Conservation (phyloP, 2,329 filamentous ascomycete species). For the Exophiala bonariae region DNA sequence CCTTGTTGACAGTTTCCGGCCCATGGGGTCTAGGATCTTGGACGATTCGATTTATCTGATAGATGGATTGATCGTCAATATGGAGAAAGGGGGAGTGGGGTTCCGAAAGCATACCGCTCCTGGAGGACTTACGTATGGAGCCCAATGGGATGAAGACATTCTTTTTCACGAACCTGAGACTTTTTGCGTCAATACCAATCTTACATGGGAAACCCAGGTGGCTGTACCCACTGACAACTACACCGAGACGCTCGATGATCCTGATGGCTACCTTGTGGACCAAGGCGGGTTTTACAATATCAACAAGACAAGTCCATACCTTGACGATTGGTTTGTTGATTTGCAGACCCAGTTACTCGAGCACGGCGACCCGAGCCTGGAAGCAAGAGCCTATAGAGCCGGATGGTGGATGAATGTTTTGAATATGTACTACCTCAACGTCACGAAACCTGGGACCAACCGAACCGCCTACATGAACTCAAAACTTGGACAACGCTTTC, state of each 20-base stretch:
- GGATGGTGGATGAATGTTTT: slow-evolving; percentile 43
- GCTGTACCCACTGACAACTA: background rate
- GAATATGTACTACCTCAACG: slow-evolving; percentile 30
- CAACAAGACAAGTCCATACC: slow-evolving; percentile 3
- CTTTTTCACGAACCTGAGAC: slow-evolving; percentile 51
- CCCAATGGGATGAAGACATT: slow-evolving; percentile 48
- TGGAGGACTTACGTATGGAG: slow-evolving; percentile 42
- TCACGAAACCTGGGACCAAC: slow-evolving; percentile 32
- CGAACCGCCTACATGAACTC: slow-evolving; percentile 37
- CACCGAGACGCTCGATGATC: background rate
- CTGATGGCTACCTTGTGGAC: slow-evolving; percentile 39
- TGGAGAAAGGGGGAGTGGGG: slow-evolving; percentile 41
- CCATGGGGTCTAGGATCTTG: slow-evolving; percentile 33
- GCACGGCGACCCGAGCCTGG: slow-evolving; percentile 34
- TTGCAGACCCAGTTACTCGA: background rate
- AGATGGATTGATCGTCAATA: slow-evolving; percentile 39
- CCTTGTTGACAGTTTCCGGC: slow-evolving; percentile 32
- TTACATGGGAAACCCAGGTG: slow-evolving; percentile 39
- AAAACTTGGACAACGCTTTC: slow-evolving; percentile 35
- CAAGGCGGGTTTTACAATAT: slow-evolving; percentile 41
- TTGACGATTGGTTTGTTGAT: background rate
- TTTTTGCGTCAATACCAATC: slow-evolving; percentile 40
- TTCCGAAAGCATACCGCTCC: slow-evolving; percentile 47
- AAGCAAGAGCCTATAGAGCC: slow-evolving; percentile 42
- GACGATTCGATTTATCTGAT: slow-evolving; percentile 35